Percentiles rank a stretch among this genome's conserved stretches.
phyloP scores from a whole-genome alignment of 495 filamentous ascomycete genomes.

The Hypoxylon trugodes region DNA sequence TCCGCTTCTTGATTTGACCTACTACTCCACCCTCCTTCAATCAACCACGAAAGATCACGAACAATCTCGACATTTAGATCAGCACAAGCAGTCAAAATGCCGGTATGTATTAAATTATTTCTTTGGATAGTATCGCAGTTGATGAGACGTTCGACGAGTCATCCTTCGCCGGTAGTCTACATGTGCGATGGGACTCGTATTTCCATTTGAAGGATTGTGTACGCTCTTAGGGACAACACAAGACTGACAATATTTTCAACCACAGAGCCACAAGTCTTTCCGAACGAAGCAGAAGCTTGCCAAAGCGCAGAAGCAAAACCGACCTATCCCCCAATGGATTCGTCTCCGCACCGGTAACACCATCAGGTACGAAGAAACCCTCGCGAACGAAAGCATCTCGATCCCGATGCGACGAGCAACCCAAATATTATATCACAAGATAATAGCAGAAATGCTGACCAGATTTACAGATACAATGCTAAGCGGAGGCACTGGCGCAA shows the following conservation, averaged over 20 bases:
- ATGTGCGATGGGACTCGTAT: too few relatives aligned
- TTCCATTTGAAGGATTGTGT: background rate
- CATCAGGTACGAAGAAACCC: slow-evolving; percentile 77
- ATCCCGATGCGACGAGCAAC: slow-evolving; percentile 1
- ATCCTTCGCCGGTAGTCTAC: too few relatives aligned
- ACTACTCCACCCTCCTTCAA: slow-evolving; percentile 44
- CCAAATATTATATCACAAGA: too few relatives aligned
- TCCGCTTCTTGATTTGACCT: slow-evolving; percentile 32
- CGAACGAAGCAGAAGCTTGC: slow-evolving; percentile 99
- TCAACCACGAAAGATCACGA: slow-evolving; percentile 50
- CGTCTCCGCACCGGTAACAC: slow-evolving; percentile 97
- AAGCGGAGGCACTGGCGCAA: slow-evolving; percentile 99
- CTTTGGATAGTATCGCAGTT: too few relatives aligned
- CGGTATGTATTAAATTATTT: slow-evolving; percentile 64
- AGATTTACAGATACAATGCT: slow-evolving; percentile 87
- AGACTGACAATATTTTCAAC: slow-evolving; percentile 29
- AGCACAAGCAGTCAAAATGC: slow-evolving; percentile 76
- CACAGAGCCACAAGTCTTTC: slow-evolving; percentile 98
- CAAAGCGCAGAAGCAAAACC: slow-evolving; percentile 99
- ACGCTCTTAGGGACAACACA: background rate
- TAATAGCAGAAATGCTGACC: slow-evolving; percentile 15
- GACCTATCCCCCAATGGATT: slow-evolving; percentile 99
- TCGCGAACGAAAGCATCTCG: slow-evolving; percentile 3
- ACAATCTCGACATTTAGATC: slow-evolving; percentile 51
- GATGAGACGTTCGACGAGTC: too few relatives aligned